Base-by-base conservation (phyloP, 345 rosid species). In the Linum usitatissimum region DNA sequence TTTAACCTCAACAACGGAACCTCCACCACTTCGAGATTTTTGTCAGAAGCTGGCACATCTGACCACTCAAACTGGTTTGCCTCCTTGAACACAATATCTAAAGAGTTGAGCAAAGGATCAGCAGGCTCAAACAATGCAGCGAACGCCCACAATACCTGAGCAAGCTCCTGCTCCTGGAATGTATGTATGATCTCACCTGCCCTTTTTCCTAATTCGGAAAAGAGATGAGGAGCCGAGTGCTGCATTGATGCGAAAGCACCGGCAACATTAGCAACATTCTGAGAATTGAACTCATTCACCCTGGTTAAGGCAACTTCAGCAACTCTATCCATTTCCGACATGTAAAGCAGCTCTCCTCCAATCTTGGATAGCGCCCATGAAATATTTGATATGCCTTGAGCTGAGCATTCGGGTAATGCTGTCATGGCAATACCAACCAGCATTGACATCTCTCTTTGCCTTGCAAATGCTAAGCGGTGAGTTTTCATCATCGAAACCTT, bases 281-380 rank as follows among this genome's bases (percentile, higher is more conserved):
- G 95, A 23, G 97, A 78, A 79, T 85, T 92, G 73, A 87, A 87
- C 67, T 85, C 91, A 30, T 56, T 74, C 20, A 80, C 88, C 69
- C 84, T 87, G 49, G 80, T 73, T 64, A 77, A 71, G 30, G 97
- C 88, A 54, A 92, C 95, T 82, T 89, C 98, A 3, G 90, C 97
- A 61, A 92, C 79, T 77, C 98, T 78, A 79, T 92, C 98, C 95
- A 92, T 92, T 77, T 89, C 98, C 0, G 98, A 87, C 70, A 87
- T 66, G 77, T 85, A 92, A 64, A 87, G 88, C 48, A 84, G 77
- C 58, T 92, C 98, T 30, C 95, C 93, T 1, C 96, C 96, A 34
- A 89, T 85, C 78, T 92, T 92, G 55, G 95, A 81, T 68, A 85
- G 69, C 10, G 97, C 98, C 98, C 98, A 87, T 0, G 94, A 78